Evolutionary conservation across 768 basidiomycete species (phyloP).

Genomic region (Dacryopinax spathularia): DNA sequence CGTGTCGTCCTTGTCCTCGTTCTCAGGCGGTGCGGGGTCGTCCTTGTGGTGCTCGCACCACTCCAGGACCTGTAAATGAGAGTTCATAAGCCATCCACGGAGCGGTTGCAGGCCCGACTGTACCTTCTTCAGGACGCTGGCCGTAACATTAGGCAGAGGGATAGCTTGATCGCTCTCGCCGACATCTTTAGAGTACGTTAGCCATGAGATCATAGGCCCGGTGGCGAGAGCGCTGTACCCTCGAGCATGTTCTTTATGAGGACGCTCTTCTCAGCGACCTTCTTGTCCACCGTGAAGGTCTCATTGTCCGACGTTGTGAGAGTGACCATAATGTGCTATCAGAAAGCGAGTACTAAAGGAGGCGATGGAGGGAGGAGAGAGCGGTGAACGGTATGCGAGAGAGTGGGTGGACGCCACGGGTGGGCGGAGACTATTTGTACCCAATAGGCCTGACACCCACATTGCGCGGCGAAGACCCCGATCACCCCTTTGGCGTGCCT

Average conservation of each 20-base stretch:
- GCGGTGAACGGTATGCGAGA: neutral
- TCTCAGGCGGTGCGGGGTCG: conserved; percentile 83
- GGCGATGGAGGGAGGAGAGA: conserved; percentile 5
- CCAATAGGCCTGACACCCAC: neutral
- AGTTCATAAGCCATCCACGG: neutral
- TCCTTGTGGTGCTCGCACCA: conserved; percentile 99
- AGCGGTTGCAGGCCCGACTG: too few relatives aligned
- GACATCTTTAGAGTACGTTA: conserved; percentile 44
- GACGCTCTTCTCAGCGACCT: conserved; percentile 87
- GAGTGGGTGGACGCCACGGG: neutral
- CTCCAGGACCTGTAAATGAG: conserved; percentile 61
- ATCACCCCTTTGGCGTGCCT: neutral
- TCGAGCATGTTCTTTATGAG: conserved; percentile 99
- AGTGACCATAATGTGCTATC: conserved; percentile 58
- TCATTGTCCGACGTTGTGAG: conserved; percentile 94
- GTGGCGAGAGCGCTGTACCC: conserved; percentile 34
- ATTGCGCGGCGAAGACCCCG: neutral
- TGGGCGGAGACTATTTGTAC: neutral
- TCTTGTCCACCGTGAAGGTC: conserved; percentile 82
- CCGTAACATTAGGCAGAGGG: conserved; percentile 86
- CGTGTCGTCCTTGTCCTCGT: conserved; percentile 81
- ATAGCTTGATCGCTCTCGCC: conserved; percentile 91
- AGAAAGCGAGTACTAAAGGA: conserved; percentile 9
- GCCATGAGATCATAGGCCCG: neutral
- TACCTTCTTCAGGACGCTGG: conserved; percentile 86